Evolutionary conservation across 768 basidiomycete species (phyloP), one percentile per base, ranked within the genome.

Genomic region (Crepidotus variabilis): DNA sequence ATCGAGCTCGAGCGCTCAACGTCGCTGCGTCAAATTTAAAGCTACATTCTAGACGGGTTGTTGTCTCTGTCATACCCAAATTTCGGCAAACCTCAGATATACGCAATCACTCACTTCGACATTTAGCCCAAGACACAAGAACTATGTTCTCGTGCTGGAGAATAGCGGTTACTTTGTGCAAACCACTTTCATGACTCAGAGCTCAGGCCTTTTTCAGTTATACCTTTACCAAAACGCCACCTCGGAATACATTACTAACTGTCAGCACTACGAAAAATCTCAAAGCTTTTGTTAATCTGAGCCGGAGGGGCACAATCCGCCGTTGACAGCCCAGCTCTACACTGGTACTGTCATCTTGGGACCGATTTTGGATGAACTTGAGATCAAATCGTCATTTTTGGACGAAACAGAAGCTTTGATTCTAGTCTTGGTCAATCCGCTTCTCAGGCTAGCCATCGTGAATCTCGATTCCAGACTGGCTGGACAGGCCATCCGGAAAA

Each of bases 1-100:
- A 66, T 79, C 36, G 64, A 81, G 13, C 80, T 81, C 14, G 77
- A 75, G 70, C 72, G 16, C 78, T 82, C 63, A 75, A 75, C 60
- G 60, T 61, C 34, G 75, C 71, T 8, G 76, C 81, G n/a, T n/a
- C n/a, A n/a, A n/a, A n/a, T 7, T 75, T 79, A 14, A 69, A 65
- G 22, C 51, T 81, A 20, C 73, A 84, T 0, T 84, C 84, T 57
- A 62, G 65, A 16, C 64, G 65, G 18, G 75, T 83, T 9, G 67
- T 76, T 18, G 61, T 80, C 43, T 70, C 75, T 2, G 77, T 78
- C 22, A 62, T 60, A 11, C 78, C 79, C 20, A 62, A 60, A 11
- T 71, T 70, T 46, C 61, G 52, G 33, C 63, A 57, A 21, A 63
- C 66, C 11, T 66, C 78, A 9, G 67, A 77, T 61, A 58, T 79